Base-by-base conservation (phyloP, 352 stramenopile species). In the Phytophthora aleatoria region DNA sequence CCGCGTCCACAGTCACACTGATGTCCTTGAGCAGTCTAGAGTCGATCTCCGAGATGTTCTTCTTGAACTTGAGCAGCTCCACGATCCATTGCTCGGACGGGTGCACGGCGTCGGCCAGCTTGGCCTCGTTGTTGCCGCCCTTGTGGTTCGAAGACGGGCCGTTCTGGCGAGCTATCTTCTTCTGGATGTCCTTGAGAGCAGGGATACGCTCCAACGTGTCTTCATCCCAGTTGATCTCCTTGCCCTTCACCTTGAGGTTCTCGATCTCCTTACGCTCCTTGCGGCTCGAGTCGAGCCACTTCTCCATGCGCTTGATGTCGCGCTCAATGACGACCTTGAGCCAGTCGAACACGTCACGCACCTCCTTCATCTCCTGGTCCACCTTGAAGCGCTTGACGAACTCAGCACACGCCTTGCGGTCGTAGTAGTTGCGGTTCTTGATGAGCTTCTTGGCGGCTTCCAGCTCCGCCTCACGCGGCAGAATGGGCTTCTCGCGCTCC, bases 381-480 rank as follows among this genome's bases (percentile, higher is more conserved):
- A 89, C 55, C 67, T 90, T 89, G 68, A 93, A 95, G 63, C 90
- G 90, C 74, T 92, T 92, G 5, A 64, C 73, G 52, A 91, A 94
- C 35, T 95, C 87, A 9, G 68, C 71, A 59, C 87, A 95, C 20
- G 87, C 84, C 65, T 89, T 90, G 20, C 79, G 77, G 67, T 95
- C 87, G 77, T 95, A 95, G 81, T 94, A 95, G 76, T 95, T 95
- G 61, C 87, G 87, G 49, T 85, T 83, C 71, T 95, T 94, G 60
- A 95, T 85, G 15, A 95, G 67, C 49, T 76, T 79, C 67, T 91
- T 91, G 35, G 83, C 85, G 8, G 73, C 71, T 39, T 95, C 87
- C 15, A 95, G 71, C 67, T 95, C 87, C 2, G 83, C 73, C 20
- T 94, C 85, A 53, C 84, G 83, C 15, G 84, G 81, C 42, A 77